Conservation (phyloP, 2,329 filamentous ascomycete species). For the Ascochyta viciae-villosae region DNA sequence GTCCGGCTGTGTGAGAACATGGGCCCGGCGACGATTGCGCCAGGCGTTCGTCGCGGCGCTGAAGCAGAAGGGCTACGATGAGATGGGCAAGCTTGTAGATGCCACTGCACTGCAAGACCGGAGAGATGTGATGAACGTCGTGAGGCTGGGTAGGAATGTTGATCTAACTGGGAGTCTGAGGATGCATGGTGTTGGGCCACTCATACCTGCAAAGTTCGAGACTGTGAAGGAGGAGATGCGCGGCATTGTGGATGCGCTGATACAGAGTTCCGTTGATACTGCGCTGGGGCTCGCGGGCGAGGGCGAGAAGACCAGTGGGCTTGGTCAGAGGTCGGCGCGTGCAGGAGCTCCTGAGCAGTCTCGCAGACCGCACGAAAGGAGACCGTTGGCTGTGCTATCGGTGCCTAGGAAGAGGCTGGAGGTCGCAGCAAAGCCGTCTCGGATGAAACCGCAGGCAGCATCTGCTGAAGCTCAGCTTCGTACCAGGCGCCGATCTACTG, state of each 20-base stretch:
- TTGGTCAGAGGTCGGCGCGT: neutral
- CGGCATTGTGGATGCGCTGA: slow-evolving; percentile 1
- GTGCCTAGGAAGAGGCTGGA: neutral
- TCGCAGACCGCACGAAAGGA: neutral
- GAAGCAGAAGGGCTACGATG: slow-evolving; percentile 34
- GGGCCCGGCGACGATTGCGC: slow-evolving; percentile 40
- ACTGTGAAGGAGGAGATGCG: slow-evolving; percentile 22
- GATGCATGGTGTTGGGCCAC: slow-evolving; percentile 27
- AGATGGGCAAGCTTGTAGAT: slow-evolving; percentile 33
- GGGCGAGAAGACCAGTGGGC: slow-evolving; percentile 1
- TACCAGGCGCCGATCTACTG: neutral
- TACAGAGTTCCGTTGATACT: slow-evolving; percentile 4
- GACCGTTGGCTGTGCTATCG: neutral
- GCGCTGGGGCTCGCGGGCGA: slow-evolving; percentile 1
- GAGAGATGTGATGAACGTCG: slow-evolving; percentile 4
- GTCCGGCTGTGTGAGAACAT: slow-evolving; percentile 42
- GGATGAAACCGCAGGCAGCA: slow-evolving; percentile 1
- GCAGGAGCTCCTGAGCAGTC: neutral
- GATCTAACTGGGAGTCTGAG: slow-evolving; percentile 37
- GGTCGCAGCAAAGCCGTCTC: neutral
- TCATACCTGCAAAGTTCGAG: slow-evolving; percentile 39
- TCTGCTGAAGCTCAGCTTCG: neutral
- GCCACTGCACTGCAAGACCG: neutral
- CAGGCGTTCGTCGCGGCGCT: slow-evolving; percentile 42
- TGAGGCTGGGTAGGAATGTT: slow-evolving; percentile 7